Evolutionary conservation across 2,329 filamentous ascomycete species (phyloP), one percentile per base, ranked within the genome.

Genomic region (Aaosphaeria arxii): DNA sequence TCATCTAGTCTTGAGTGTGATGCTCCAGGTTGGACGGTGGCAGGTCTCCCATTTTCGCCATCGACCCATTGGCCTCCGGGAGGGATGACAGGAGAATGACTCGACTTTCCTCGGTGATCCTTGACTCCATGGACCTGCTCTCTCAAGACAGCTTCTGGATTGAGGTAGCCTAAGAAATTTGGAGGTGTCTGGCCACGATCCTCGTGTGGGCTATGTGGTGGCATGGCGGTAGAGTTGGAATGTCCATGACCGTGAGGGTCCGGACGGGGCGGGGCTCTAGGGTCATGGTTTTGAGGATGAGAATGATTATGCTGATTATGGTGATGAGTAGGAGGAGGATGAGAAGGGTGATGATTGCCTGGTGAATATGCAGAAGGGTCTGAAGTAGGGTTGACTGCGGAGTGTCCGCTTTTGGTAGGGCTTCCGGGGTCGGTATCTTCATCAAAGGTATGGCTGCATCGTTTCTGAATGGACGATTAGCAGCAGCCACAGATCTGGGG

Each of bases 161-260:
- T 74, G 46, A 77, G 57, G 48, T 77, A 76, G 45, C 74, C 73
- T 40, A 76, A 56, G 50, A 77, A 76, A 44, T 72, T 71, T 13
- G 70, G 65, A 11, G 70, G 67, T 31, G 64, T 71, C 42, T 61
- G 57, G 29, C 61, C 51, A 11, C 59, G 58, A n/a, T 61, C 61
- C 30, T 65, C 63, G 30, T 54, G 56, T 43, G 66, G 62, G 44
- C 62, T 68, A 44, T 61, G 63, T n/a, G 33, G 33, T n/a, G 33
- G 33, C 33, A 36, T 36, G 62, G 67, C 67, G 52, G 48, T 58
- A 47, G 61, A 56, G 45, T 58, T 55, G 39, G 57, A 38, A 53
- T 61, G 55, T 44, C 57, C 55, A 59, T 64, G 57, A 43, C 49
- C 38, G 31, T 35, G 35, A 36, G 42, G 11, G 13, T 49, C 42